phyloP scores from a whole-genome alignment of 192 early-diverging fungal species.

The Funneliformis mosseae region DNA sequence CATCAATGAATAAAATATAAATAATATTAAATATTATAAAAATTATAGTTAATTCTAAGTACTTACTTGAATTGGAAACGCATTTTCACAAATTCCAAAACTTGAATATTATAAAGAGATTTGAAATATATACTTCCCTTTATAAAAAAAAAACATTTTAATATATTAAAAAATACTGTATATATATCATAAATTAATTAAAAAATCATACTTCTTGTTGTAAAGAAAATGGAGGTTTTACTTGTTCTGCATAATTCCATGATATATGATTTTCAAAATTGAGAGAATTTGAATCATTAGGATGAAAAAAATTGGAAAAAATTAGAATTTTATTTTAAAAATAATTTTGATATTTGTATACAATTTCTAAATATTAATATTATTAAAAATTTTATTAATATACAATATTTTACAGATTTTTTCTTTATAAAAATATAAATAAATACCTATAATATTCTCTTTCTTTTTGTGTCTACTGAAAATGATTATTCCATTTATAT shows the following conservation, averaged over 20 bases:
- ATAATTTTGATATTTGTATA: neutral
- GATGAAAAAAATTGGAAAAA: neutral
- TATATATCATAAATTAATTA: conserved; percentile 5
- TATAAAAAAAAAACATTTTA: neutral
- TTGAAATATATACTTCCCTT: neutral
- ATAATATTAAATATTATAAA: neutral
- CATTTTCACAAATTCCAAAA: conserved; percentile 6
- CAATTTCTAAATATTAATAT: neutral
- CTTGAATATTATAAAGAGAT: conserved; percentile 7
- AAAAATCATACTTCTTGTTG: conserved; percentile 2
- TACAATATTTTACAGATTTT: too few species aligned
- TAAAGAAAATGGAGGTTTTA: neutral
- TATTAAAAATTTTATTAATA: neutral
- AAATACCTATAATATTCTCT: conserved; percentile 14
- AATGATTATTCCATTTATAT: neutral
- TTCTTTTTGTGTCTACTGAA: neutral
- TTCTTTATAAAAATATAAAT: neutral
- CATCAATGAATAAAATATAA: neutral
- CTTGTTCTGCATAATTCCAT: conserved; percentile 3
- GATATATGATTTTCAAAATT: conserved; percentile 10
- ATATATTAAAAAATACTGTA: neutral
- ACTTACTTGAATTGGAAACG: conserved; percentile 6
- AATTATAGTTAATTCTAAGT: neutral
- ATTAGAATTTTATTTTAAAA: neutral
- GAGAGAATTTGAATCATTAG: neutral